Conservation (phyloP, 441 rosid genomes). For the Isatis lusitanica region DNA sequence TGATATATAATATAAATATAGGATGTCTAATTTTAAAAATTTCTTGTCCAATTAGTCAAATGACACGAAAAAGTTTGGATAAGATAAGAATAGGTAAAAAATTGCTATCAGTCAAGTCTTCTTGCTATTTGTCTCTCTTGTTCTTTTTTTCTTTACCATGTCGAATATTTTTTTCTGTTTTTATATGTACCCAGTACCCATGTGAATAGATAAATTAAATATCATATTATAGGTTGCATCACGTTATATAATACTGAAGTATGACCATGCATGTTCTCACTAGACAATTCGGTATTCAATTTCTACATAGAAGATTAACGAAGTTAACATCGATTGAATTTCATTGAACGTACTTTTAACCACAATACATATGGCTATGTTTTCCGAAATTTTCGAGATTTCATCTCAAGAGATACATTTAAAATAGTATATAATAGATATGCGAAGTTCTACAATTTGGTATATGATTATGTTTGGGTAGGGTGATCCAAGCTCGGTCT, state of each 20-base stretch:
- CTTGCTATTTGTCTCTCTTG: neutral
- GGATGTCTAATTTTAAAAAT: neutral
- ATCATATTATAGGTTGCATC: neutral
- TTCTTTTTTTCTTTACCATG: neutral
- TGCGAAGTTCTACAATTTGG: neutral
- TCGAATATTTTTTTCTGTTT: neutral
- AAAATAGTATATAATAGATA: no score
- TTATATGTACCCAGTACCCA: neutral
- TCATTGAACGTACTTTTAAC: neutral
- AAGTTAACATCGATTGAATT: neutral
- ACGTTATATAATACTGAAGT: constrained; percentile 1
- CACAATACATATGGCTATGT: neutral
- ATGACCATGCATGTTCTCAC: constrained; percentile 13
- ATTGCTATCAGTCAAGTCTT: constrained; percentile 7
- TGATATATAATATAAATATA: neutral
- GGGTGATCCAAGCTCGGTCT: neutral
- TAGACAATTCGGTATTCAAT: constrained; percentile 17
- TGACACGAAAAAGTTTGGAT: constrained; percentile 27
- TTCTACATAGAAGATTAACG: constrained; percentile 3
- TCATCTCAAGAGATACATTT: neutral
- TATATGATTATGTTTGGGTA: neutral
- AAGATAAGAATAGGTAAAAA: constrained; percentile 32
- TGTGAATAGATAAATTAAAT: neutral
- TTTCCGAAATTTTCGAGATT: neutral
- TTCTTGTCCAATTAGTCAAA: constrained; percentile 21